Conservation (phyloP, 169 alveolate species). For the Pseudocohnilembus persalinus region DNA sequence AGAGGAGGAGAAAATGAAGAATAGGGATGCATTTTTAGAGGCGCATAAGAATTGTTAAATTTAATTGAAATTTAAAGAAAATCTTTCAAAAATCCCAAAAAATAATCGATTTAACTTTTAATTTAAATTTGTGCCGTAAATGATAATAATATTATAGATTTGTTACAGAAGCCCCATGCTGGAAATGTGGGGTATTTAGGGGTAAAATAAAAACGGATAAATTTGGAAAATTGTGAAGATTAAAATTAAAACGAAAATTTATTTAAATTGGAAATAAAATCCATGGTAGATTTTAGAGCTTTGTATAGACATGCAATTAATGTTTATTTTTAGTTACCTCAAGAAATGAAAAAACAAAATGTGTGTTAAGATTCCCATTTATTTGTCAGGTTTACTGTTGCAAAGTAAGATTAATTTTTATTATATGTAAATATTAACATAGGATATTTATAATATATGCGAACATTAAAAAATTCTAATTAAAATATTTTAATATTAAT, state of each 20-base stretch:
- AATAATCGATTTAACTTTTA: neutral
- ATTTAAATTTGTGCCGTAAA: neutral
- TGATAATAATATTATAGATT: neutral
- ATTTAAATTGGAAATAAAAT: neutral
- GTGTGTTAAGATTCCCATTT: neutral
- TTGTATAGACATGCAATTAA: neutral
- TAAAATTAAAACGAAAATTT: neutral
- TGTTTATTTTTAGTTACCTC: neutral
- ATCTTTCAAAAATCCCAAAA: neutral
- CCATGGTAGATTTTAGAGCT: neutral
- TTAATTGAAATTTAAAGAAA: neutral
- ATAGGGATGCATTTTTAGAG: neutral
- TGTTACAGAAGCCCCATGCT: neutral
- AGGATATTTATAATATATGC: too few relatives aligned
- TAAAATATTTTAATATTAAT: too few relatives aligned
- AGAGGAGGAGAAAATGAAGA: neutral
- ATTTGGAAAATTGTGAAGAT: neutral
- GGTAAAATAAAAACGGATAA: neutral
- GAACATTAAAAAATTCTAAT: too few relatives aligned
- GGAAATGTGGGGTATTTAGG: neutral
- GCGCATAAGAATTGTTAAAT: neutral
- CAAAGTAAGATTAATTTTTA: too few relatives aligned
- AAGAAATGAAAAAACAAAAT: too few relatives aligned
- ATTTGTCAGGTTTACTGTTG: neutral
- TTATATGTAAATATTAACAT: too few relatives aligned